phyloP scores from a whole-genome alignment of 2,329 filamentous ascomycete genomes.

The Parastagonospora avenae region DNA sequence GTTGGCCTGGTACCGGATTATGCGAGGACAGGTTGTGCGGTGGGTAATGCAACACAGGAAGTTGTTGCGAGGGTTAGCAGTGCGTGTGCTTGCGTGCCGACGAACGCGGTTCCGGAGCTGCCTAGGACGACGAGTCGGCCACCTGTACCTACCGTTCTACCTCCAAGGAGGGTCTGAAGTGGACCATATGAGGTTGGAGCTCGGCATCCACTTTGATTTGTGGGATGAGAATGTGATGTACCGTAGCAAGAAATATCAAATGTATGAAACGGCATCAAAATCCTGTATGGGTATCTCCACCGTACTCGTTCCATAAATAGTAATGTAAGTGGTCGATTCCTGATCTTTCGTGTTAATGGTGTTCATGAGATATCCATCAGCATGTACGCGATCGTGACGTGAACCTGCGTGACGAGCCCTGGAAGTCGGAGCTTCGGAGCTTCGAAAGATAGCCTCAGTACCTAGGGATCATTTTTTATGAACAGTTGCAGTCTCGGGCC shows the following conservation, averaged over 20 bases:
- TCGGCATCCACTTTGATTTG: background rate
- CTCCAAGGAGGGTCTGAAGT: conserved; percentile 13
- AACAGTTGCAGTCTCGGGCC: background rate
- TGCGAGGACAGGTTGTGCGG: conserved; percentile 20
- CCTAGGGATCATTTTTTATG: background rate
- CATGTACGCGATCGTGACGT: no score
- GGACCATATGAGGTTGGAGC: background rate
- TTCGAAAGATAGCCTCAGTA: background rate
- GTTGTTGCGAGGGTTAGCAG: conserved; percentile 28
- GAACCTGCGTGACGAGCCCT: no score
- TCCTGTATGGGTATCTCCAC: no score
- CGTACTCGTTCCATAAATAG: no score
- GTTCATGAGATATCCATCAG: no score
- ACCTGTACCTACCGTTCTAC: conserved; percentile 32
- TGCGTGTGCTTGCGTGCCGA: conserved; percentile 31
- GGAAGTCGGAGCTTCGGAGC: background rate
- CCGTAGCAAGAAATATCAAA: no score
- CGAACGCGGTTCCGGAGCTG: conserved; percentile 25
- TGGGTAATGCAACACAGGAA: conserved; percentile 5
- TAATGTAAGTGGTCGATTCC: no score
- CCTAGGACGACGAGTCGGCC: conserved; percentile 28
- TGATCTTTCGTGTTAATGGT: no score
- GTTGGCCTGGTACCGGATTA: conserved; percentile 21
- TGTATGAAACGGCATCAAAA: no score
- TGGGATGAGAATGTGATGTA: no score